Conservation (phyloP, 306 rosid genomes). For the Vicia villosa region DNA sequence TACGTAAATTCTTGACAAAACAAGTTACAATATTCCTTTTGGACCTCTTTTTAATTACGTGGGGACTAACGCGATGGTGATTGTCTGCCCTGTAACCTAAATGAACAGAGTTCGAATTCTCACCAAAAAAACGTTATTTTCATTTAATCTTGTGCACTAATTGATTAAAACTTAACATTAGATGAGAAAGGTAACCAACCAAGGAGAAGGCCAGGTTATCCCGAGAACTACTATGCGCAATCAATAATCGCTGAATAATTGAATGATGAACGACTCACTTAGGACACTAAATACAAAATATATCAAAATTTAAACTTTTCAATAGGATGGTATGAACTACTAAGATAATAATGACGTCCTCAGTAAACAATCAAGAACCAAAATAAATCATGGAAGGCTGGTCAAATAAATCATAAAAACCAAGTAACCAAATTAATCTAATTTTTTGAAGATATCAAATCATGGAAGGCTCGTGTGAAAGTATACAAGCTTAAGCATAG, state of each 20-base stretch:
- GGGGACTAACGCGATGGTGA: too few relatives aligned
- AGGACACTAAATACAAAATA: neutral
- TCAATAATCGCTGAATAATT: neutral
- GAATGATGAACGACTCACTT: constrained; percentile 2
- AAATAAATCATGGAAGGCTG: too few relatives aligned
- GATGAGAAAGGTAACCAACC: too few relatives aligned
- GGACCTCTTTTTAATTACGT: too few relatives aligned
- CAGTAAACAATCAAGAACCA: neutral
- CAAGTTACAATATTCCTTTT: too few relatives aligned
- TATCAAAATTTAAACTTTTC: neutral
- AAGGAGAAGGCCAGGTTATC: too few relatives aligned
- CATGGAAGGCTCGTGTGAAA: too few relatives aligned
- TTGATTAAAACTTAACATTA: too few relatives aligned
- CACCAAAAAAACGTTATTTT: neutral
- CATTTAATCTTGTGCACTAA: neutral
- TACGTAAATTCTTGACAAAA: constrained; percentile 2
- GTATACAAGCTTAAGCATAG: too few relatives aligned
- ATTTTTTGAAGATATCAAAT: too few relatives aligned
- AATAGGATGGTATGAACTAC: neutral
- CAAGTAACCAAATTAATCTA: too few relatives aligned
- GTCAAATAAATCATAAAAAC: neutral
- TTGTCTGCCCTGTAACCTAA: neutral
- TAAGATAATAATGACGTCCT: neutral
- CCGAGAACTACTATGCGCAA: neutral
- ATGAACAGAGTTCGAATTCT: too few relatives aligned